Evolutionary conservation across 306 rosid genomes (phyloP), one percentile per base, ranked within the genome.

Genomic region (Oemleria cerasiformis): DNA sequence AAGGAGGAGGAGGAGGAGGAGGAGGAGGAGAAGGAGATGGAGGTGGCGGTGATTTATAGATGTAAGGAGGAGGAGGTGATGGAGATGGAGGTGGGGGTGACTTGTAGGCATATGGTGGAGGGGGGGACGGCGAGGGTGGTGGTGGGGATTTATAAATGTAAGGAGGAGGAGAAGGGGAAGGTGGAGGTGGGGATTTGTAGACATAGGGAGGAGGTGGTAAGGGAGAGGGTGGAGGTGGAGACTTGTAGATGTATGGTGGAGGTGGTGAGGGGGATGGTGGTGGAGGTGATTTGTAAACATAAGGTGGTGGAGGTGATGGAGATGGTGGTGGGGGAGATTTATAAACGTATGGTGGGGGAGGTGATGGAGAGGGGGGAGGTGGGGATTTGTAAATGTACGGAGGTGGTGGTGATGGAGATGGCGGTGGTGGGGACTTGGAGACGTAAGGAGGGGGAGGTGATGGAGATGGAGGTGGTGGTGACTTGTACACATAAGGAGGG

Each of bases 381-480:
- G 71, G 71, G 6, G 70, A 65, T n/a, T 30, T 65, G 56, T 65
- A 65, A 13, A 21, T 3, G 51, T 65, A 65, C 6, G 70, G 70
- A 65, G 70, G 49, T 12, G 49, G 49, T 3, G 49, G 48, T 44
- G 48, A 44, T 25, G 30, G 2, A 25, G 30, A 25, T 6, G 71
- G 71, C 8, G 43, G 71, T 66, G 58, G 49, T 45, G 49, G 49
- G 1, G 49, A 44, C 1, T 44, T 44, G 49, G 8, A 44, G 0
- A 44, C 1, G 0, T 44, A 44, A 0, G 49, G 49, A 3, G 49
- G 48, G 0, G 48, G 48, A 0, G 48, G 48, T 44, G 48, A 44
- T 25, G 30, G 2, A 25, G 30, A 25, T 6, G 71, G 71, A 14
- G 43, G 71, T 66, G 58, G 71, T 7, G 71, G 71, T 15, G 71